Percentiles rank a stretch among this genome's conserved stretches.
Conservation (phyloP, 2,329 filamentous ascomycete species). For the Thielaviopsis populi region DNA sequence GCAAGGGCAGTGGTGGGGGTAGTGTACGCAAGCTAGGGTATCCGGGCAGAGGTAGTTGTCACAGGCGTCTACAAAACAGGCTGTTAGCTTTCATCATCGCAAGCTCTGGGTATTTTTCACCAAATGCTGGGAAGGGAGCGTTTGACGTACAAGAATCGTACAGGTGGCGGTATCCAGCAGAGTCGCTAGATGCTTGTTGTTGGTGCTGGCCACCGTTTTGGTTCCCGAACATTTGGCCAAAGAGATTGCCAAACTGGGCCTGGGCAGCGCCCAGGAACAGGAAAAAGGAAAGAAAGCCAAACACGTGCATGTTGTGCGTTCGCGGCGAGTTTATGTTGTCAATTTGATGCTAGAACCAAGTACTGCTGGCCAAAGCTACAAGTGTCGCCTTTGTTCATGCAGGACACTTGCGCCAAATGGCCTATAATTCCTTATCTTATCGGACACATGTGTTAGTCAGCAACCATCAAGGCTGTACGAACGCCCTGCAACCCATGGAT, state of each 20-base stretch:
- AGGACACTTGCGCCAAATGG: slow-evolving; percentile 1
- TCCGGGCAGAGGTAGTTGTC: slow-evolving; percentile 89
- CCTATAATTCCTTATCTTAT: slow-evolving; percentile 15
- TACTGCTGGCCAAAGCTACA: neutral
- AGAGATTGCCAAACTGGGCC: slow-evolving; percentile 79
- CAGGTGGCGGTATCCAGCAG: slow-evolving; percentile 57
- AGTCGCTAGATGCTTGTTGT: slow-evolving; percentile 75
- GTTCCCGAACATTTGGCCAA: slow-evolving; percentile 88
- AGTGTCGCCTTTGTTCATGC: neutral
- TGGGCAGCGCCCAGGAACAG: slow-evolving; percentile 25
- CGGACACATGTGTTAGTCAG: slow-evolving; percentile 9
- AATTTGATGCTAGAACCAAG: neutral
- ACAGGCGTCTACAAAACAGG: slow-evolving; percentile 49
- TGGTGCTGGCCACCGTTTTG: slow-evolving; percentile 35
- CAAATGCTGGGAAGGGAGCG: neutral
- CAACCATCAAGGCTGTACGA: neutral
- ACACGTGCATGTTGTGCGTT: neutral
- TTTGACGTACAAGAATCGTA: slow-evolving; percentile 48
- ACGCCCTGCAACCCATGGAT: neutral
- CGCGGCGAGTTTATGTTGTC: neutral
- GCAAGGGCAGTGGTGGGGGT: slow-evolving; percentile 95
- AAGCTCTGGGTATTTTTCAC: neutral
- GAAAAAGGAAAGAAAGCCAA: slow-evolving; percentile 11
- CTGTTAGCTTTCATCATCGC: neutral
- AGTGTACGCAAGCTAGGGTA: slow-evolving; percentile 86